Percentiles rank a stretch among this genome's conserved stretches.
These are phyloP conservation scores for Hypoxylon fragiforme DNA, from an alignment of 495 filamentous ascomycete genomes.

Conservation along the genomic window DNA sequence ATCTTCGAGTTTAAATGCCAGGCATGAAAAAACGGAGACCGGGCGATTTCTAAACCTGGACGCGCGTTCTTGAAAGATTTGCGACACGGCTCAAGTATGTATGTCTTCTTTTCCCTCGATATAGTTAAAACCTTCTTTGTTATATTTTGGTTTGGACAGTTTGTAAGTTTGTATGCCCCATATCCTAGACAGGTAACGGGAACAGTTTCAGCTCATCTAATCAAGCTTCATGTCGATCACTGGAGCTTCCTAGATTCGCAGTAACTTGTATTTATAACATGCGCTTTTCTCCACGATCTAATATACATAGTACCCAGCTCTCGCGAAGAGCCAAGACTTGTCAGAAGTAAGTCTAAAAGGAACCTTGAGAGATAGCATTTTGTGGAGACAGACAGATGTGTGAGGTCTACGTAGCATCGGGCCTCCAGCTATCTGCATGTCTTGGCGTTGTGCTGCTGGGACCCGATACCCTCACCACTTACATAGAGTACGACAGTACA, in stretches of 20 bases:
- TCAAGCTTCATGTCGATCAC: conserved; percentile 4
- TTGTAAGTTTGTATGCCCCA: too few species aligned
- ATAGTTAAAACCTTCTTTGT: conserved; percentile 12
- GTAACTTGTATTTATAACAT: too few species aligned
- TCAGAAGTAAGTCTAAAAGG: conserved; percentile 28
- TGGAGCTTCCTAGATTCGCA: conserved; percentile 1
- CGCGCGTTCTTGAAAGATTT: conserved; percentile 13
- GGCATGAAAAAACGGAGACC: conserved; percentile 4
- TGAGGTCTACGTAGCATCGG: conserved; percentile 27
- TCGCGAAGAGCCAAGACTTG: conserved; percentile 26
- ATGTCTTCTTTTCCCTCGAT: conserved; percentile 3
- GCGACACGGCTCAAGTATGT: not conserved
- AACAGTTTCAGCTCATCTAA: conserved; percentile 9
- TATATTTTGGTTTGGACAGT: not conserved
- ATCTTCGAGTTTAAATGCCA: conserved; percentile 3
- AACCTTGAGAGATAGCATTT: not conserved
- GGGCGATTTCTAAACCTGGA: conserved; percentile 1
- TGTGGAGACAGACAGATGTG: too few species aligned
- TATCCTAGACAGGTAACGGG: too few species aligned
- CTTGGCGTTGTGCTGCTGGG: conserved; percentile 13
- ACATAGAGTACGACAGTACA: not conserved
- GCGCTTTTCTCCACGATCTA: too few species aligned
- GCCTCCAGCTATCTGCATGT: conserved; percentile 26
- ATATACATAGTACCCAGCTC: not conserved
- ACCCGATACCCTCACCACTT: conserved; percentile 4